Evolutionary conservation across 2,329 filamentous ascomycete genomes (phyloP).

Genomic region (Xylaria hypoxylon): DNA sequence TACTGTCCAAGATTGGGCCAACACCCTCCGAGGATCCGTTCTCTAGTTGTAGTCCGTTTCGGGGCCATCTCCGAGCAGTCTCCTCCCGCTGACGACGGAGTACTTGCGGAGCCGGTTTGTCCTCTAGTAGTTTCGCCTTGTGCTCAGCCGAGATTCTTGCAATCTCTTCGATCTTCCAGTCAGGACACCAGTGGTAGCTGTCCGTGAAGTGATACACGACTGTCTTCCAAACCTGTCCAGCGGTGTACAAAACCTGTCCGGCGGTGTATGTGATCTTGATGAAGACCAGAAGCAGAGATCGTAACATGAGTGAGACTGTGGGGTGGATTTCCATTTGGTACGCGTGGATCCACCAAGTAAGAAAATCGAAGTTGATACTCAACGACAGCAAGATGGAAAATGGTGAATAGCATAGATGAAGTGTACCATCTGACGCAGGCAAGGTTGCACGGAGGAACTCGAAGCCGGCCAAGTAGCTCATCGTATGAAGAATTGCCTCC

Average conservation of each 20-base stretch:
- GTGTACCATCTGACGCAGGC: too few species aligned
- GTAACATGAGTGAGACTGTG: neutral
- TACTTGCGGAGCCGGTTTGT: neutral
- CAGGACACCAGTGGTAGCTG: neutral
- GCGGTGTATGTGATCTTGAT: neutral
- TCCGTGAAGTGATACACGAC: neutral
- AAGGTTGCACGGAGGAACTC: neutral
- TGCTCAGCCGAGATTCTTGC: neutral
- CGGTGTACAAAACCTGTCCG: neutral
- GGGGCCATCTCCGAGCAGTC: neutral
- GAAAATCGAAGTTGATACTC: neutral
- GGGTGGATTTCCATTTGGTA: conserved; percentile 7
- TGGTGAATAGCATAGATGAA: too few species aligned
- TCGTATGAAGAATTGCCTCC: too few species aligned
- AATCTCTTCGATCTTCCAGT: conserved; percentile 3
- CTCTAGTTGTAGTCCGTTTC: neutral
- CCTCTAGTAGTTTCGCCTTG: neutral
- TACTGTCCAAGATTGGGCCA: neutral
- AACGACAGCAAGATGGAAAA: neutral
- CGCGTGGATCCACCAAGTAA: neutral
- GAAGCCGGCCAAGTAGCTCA: neutral
- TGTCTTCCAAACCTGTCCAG: too few species aligned
- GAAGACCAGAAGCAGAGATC: neutral
- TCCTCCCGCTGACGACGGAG: neutral
- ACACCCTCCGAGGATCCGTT: too few species aligned